phyloP scores from a whole-genome alignment of 164 flowering plant species.

The Protea cynaroides region DNA sequence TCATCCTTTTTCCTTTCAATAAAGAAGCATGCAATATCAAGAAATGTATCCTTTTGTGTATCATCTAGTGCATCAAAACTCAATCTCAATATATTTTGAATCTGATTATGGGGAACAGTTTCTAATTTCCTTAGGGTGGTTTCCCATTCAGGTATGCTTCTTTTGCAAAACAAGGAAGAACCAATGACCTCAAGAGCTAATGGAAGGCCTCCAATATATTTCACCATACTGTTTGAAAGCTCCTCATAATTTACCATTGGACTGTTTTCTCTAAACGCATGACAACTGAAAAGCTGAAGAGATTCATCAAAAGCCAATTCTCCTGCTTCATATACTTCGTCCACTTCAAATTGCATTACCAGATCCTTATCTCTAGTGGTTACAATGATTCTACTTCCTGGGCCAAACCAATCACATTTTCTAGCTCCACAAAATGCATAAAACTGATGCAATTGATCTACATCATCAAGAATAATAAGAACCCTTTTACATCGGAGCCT shows the following conservation, averaged over 20 bases:
- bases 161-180: constrained; percentile 6
- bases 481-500: background rate
- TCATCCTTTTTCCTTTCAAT: background rate
- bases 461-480: background rate
- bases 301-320: constrained; percentile 1
- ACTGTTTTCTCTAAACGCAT: constrained; percentile 1
- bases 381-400: constrained; percentile 11
- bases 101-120: background rate
- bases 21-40: constrained; percentile 12
- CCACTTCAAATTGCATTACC: background rate
- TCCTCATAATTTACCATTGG: background rate
- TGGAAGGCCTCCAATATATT: constrained; percentile 5
- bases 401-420: background rate
- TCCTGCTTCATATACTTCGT: background rate
- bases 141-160: background rate
- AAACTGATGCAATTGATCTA: background rate
- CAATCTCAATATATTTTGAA: background rate
- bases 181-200: constrained; percentile 11
- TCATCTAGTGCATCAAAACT: constrained; percentile 9
- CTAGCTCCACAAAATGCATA: constrained; percentile 1
- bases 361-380: constrained; percentile 4
- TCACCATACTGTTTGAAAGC: background rate
- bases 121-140: constrained; percentile 2
- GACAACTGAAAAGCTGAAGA: constrained; percentile 2
- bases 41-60: constrained; percentile 6